A percentile compares a stretch with the other conserved stretches of the same genome.
Conservation (phyloP, 2,329 filamentous ascomycete genomes). For the Sporothrix humicola region DNA sequence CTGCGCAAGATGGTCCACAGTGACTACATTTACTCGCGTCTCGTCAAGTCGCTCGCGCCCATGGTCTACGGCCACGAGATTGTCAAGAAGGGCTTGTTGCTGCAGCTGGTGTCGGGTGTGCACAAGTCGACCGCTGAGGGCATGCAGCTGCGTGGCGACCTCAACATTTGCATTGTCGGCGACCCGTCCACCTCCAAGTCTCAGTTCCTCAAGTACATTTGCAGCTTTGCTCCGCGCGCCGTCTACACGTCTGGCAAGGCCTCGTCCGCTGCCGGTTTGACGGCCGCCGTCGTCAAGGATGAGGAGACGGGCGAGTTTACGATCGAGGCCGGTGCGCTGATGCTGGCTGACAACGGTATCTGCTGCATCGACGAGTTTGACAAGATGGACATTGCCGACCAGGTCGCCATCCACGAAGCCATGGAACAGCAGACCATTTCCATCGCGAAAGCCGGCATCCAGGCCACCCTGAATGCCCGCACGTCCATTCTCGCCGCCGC, state of each 20-base stretch:
- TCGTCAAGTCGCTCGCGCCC: constrained; percentile 92
- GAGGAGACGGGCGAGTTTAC: constrained; percentile 99
- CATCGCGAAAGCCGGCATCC: constrained; percentile 97
- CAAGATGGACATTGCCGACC: constrained; percentile 98
- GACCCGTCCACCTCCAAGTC: constrained; percentile 97
- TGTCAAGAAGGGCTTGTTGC: constrained; percentile 93
- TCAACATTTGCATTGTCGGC: constrained; percentile 98
- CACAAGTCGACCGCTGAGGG: constrained; percentile 90
- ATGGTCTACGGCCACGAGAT: constrained; percentile 98
- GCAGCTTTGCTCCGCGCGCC: constrained; percentile 92
- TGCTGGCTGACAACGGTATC: constrained; percentile 96
- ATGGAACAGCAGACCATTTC: constrained; percentile 99
- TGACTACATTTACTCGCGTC: constrained; percentile 89
- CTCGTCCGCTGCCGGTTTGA: constrained; percentile 95
- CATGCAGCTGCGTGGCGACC: constrained; percentile 93
- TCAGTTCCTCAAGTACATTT: constrained; percentile 97
- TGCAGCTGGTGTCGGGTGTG: constrained; percentile 96
- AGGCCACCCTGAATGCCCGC: constrained; percentile 93
- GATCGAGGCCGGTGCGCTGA: constrained; percentile 95
- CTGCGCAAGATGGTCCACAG: constrained; percentile 92
- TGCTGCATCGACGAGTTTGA: constrained; percentile 99
- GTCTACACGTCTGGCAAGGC: constrained; percentile 98
- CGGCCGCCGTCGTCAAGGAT: constrained; percentile 95
- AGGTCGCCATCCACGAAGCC: constrained; percentile 98
- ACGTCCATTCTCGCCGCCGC: constrained; percentile 95